Base-by-base conservation (phyloP, 2,329 filamentous ascomycete genomes). In the Emmonsia crescens region DNA sequence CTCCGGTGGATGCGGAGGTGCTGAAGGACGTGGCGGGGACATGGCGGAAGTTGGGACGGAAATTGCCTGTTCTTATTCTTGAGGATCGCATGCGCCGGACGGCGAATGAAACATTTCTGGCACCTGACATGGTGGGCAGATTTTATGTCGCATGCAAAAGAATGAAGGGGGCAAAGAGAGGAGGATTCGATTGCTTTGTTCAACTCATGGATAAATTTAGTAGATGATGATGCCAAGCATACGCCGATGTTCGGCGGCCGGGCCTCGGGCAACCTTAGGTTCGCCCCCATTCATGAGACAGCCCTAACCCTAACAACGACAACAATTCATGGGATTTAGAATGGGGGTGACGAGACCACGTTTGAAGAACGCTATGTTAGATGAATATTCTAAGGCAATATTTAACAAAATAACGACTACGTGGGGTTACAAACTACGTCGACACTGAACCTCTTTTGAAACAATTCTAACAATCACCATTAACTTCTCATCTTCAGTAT, bases 101-200 rank as follows among this genome's bases (percentile, higher is more conserved):
- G 48, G 62, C 62, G 42, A 61, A 24, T 8, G 64, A 60, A 36
- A 64, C 14, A n/a, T 27, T 61, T 21, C 64, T 48, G 54, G 64
- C 54, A 55, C 60, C 21, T 40, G 62, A 65, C 64, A 65, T 65
- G 31, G 42, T 54, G 33, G 27, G 9, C 8, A 38, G 31, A n/a
- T n/a, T 29, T 16, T 49, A 29, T 24, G 29, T 14, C 16, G 44
- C 24, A 33, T 36, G 57, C 33, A 36, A 42, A 29, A 24, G 12
- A 29, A 44, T 31, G 24, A 29, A 46, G n/a, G 8, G 12, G 19
- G 8, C 9, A 21, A 24, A 9, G 1, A 52, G 29, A 33, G 19
- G n/a, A 55, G 40, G 6, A 19, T 38, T 16, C 33, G 40, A 9
- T 24, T 24, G 5, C 5, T 24, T 9, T 51, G 33, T 8, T 40